phyloP scores from a whole-genome alignment of 768 basidiomycete species.

The Mycena rebaudengoi region DNA sequence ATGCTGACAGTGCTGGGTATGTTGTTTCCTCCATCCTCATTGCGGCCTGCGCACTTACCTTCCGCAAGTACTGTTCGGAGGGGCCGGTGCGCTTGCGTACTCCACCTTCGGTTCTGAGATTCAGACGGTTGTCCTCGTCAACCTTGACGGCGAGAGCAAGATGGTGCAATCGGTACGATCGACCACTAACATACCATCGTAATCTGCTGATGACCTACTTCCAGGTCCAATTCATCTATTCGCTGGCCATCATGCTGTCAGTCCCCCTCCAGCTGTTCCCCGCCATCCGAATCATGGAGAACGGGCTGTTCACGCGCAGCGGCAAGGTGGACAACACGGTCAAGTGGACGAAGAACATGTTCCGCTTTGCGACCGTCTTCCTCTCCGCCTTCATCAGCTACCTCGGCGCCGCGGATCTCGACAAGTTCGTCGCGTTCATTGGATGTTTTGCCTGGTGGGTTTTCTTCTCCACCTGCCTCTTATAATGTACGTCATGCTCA shows the following conservation, averaged over 20 bases:
- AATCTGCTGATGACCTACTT: background rate
- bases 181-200: slow-evolving; percentile 13
- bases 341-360: slow-evolving; percentile 97
- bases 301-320: slow-evolving; percentile 87
- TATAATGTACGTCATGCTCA: background rate
- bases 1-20: slow-evolving; percentile 86
- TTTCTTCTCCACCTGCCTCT: background rate
- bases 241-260: slow-evolving; percentile 91
- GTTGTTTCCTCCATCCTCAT: slow-evolving; percentile 27
- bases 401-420: slow-evolving; percentile 86
- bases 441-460: slow-evolving; percentile 94
- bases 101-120: slow-evolving; percentile 87
- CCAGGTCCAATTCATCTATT: slow-evolving; percentile 86
- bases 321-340: slow-evolving; percentile 84
- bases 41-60: slow-evolving; percentile 2
- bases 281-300: slow-evolving; percentile 96
- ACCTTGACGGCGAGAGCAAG: slow-evolving; percentile 83
- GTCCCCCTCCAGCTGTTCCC: slow-evolving; percentile 98
- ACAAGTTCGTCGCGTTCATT: slow-evolving; percentile 94
- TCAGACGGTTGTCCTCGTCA: slow-evolving; percentile 94
- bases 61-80: slow-evolving; percentile 79
- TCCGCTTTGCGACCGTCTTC: slow-evolving; percentile 78
- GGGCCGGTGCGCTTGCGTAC: slow-evolving; percentile 88
- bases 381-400: slow-evolving; percentile 85
- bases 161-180: slow-evolving; percentile 85